Conservation (phyloP, 441 rosid species). For the Populus hybrid region DNA sequence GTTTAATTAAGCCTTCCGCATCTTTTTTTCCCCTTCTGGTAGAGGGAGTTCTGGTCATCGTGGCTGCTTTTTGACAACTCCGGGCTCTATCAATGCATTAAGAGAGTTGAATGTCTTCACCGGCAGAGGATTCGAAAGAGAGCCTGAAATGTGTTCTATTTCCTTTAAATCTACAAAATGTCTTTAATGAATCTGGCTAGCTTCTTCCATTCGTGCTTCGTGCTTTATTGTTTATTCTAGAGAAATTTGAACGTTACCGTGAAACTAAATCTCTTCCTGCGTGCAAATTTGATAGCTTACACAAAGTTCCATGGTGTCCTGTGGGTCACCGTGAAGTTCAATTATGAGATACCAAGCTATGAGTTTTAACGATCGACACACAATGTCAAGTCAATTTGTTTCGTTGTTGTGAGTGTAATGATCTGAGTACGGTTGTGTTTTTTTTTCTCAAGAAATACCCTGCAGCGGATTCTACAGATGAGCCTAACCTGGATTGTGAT, state of each 20-base stretch:
- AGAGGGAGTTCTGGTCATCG: background rate
- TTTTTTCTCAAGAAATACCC: no score
- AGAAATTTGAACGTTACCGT: background rate
- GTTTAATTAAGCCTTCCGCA: background rate
- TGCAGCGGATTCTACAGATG: no score
- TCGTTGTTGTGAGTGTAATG: background rate
- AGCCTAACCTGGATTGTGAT: no score
- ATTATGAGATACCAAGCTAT: background rate
- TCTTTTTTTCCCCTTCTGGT: background rate
- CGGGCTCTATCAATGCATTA: background rate
- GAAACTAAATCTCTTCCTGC: background rate
- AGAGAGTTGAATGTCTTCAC: background rate
- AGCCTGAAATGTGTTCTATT: no score
- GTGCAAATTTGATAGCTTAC: no score
- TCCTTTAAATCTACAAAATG: no score
- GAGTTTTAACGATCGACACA: background rate
- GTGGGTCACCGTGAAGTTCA: background rate
- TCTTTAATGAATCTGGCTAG: no score
- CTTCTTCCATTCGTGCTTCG: no score
- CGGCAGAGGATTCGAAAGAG: no score
- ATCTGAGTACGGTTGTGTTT: background rate
- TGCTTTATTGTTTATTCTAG: background rate
- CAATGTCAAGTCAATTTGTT: background rate
- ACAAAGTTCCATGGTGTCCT: background rate
- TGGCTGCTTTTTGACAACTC: background rate